Percentiles rank a stretch among this genome's conserved stretches.
Conservation (phyloP, 2,329 filamentous ascomycete genomes). For the Arthrobotrys sinensis region DNA sequence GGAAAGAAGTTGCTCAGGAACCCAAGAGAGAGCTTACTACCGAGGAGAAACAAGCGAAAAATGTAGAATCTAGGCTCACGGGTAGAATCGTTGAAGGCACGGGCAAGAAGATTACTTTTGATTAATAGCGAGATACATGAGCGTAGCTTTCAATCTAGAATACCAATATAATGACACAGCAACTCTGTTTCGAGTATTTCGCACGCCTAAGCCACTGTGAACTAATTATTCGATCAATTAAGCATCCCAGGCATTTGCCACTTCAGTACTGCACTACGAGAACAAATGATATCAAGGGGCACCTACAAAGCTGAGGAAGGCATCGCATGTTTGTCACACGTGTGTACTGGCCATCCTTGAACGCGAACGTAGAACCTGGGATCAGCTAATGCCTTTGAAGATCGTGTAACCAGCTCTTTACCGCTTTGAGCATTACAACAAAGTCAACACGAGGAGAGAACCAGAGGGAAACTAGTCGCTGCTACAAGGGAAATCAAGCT, state of each 20-base stretch:
- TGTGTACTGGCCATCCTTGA: no score
- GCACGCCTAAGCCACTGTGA: no score
- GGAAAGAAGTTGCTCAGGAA: conserved; percentile 68
- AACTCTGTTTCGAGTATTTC: no score
- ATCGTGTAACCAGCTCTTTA: conserved; percentile 15
- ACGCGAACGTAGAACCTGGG: no score
- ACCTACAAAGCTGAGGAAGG: no score
- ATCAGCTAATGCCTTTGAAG: not conserved
- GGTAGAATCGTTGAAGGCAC: conserved; percentile 83
- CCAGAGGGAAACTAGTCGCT: not conserved
- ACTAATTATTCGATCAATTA: no score
- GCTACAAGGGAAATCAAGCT: no score
- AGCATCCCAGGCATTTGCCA: no score
- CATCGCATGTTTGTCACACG: no score
- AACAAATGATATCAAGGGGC: no score
- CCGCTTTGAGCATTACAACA: conserved; percentile 6
- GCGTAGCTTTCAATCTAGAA: not conserved
- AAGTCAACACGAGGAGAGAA: not conserved
- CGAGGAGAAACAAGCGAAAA: conserved; percentile 68
- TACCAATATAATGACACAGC: no score
- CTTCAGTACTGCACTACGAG: no score
- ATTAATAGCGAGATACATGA: conserved; percentile 69
- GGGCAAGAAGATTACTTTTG: conserved; percentile 87
- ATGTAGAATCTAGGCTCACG: conserved; percentile 75
- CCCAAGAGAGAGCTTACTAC: conserved; percentile 68